Evolutionary conservation across 768 basidiomycete genomes (phyloP).

Genomic region (Suillus plorans): DNA sequence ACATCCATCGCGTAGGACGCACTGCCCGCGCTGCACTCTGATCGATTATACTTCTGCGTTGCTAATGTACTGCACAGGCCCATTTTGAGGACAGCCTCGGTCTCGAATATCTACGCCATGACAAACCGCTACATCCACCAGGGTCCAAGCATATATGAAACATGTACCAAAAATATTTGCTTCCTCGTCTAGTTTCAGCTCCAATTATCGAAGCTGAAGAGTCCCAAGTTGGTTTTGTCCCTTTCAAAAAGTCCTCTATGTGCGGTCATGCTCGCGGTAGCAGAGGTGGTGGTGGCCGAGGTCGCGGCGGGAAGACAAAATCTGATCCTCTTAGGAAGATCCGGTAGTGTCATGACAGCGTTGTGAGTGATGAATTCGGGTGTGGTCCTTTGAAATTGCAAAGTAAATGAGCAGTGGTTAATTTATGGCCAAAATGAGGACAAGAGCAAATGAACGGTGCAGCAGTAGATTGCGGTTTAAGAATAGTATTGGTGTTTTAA

Average conservation of each 20-base stretch:
- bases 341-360: slow-evolving; percentile 23
- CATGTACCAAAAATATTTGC: slow-evolving; percentile 88
- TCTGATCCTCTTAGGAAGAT: slow-evolving; percentile 86
- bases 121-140: slow-evolving; percentile 87
- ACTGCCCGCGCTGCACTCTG: slow-evolving; percentile 12
- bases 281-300: slow-evolving; percentile 29
- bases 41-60: background rate
- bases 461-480: too few relatives aligned
- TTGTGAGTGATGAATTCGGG: background rate
- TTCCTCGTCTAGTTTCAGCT: slow-evolving; percentile 69
- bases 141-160: slow-evolving; percentile 93
- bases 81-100: slow-evolving; percentile 97
- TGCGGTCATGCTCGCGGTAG: slow-evolving; percentile 42
- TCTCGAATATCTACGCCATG: slow-evolving; percentile 89
- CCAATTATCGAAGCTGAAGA: slow-evolving; percentile 41
- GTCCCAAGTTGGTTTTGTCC: slow-evolving; percentile 56
- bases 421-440: background rate
- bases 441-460: background rate
- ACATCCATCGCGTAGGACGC: too few relatives aligned
- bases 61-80: slow-evolving; percentile 51
- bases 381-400: background rate
- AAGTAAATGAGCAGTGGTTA: background rate
- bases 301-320: slow-evolving; percentile 72
- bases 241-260: slow-evolving; percentile 61
- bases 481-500: background rate